Conservation (phyloP, 2,329 filamentous ascomycete species). For the Phaeophleospora eucalypticola region DNA sequence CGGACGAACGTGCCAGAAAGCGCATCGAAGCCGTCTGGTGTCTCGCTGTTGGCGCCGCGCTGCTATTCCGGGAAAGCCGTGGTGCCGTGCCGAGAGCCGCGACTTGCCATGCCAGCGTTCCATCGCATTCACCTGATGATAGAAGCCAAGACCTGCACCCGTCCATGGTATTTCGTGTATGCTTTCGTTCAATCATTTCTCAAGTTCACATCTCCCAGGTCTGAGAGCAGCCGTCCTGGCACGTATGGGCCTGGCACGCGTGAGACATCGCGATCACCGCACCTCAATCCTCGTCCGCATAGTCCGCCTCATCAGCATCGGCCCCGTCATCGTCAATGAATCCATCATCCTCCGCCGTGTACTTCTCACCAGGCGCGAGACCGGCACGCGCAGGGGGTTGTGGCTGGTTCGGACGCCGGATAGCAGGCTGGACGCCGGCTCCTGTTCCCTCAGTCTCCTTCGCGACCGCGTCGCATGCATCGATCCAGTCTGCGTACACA, state of each 20-base stretch:
- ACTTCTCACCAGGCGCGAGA: conserved; percentile 27
- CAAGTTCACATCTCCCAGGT: too few species aligned
- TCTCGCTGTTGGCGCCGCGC: conserved; percentile 1
- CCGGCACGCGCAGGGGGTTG: conserved; percentile 18
- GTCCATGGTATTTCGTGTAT: neutral
- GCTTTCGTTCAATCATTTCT: neutral
- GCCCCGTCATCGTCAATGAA: conserved; percentile 35
- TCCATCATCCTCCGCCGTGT: conserved; percentile 29
- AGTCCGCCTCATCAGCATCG: conserved; percentile 33
- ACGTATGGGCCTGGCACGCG: neutral
- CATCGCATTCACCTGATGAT: neutral
- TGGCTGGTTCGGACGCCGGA: conserved; percentile 7
- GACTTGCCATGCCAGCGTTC: neutral
- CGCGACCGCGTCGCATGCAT: conserved; percentile 76
- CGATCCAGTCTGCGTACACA: conserved; percentile 97
- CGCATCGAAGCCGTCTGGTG: neutral
- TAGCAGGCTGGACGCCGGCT: conserved; percentile 5
- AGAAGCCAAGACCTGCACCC: neutral
- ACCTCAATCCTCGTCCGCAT: conserved; percentile 27
- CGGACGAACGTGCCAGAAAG: neutral
- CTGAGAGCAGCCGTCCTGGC: too few species aligned
- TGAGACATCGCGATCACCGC: neutral
- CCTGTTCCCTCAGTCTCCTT: conserved; percentile 48
- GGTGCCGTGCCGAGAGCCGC: neutral
- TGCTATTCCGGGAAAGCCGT: conserved; percentile 9